A percentile compares a stretch with the other conserved stretches of the same genome.
Conservation (phyloP, 192 early-diverging fungal genomes). For the Funneliformis mosseae region DNA sequence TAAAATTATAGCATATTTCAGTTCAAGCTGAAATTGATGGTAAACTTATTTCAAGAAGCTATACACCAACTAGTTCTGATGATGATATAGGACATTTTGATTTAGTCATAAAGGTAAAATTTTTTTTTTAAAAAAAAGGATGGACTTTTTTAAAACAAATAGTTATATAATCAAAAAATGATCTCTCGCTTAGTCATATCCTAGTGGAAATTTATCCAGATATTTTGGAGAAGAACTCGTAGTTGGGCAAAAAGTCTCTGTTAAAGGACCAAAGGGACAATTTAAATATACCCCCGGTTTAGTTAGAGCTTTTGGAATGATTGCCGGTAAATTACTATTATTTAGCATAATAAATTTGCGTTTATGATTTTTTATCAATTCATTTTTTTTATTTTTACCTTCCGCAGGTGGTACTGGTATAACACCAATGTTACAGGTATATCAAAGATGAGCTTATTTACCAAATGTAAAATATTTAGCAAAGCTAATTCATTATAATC, state of each 20-base stretch:
- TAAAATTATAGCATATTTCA: slow-evolving; percentile 70
- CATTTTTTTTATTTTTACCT: background rate
- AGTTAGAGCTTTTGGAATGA: slow-evolving; percentile 81
- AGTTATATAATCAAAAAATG: background rate
- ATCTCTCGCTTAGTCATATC: slow-evolving; percentile 62
- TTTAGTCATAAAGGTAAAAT: slow-evolving; percentile 82
- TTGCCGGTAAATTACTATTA: slow-evolving; percentile 64
- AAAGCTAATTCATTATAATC: background rate
- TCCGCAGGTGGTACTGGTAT: slow-evolving; percentile 77
- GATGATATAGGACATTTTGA: slow-evolving; percentile 89
- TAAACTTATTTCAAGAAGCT: slow-evolving; percentile 83
- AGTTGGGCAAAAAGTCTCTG: slow-evolving; percentile 73
- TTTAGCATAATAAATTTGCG: background rate
- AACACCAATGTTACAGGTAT: slow-evolving; percentile 88
- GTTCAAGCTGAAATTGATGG: slow-evolving; percentile 82
- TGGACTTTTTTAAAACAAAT: background rate
- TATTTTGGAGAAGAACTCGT: slow-evolving; percentile 63
- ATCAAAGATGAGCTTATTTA: background rate
- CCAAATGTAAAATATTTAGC: background rate
- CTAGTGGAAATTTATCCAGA: slow-evolving; percentile 79
- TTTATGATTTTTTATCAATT: background rate
- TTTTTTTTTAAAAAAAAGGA: background rate
- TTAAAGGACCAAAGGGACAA: slow-evolving; percentile 89
- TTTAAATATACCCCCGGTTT: slow-evolving; percentile 87
- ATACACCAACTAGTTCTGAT: slow-evolving; percentile 87